Percentiles rank a stretch among this genome's conserved stretches.
Evolutionary conservation across 2,329 filamentous ascomycete genomes (phyloP).

Genomic region (Apiospora saccharicola): DNA sequence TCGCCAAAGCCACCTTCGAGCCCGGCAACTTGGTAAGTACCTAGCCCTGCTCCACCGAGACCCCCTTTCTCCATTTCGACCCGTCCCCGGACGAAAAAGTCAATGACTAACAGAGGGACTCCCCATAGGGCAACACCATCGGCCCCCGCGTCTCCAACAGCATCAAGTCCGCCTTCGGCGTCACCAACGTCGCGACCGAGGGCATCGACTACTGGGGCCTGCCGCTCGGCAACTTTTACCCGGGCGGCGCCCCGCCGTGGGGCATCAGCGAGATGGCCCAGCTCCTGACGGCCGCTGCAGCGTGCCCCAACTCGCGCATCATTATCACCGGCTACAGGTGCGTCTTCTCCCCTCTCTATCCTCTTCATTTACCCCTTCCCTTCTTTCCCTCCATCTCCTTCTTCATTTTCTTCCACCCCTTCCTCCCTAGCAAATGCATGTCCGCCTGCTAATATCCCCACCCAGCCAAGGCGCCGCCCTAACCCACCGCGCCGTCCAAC

Average conservation of each 20-base stretch:
- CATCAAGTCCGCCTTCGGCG: conserved; percentile 38
- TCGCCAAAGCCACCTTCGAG: conserved; percentile 40
- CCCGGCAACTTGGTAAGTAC: conserved; percentile 37
- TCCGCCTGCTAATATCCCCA: background rate
- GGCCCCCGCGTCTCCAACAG: conserved; percentile 38
- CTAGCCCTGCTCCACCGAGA: background rate
- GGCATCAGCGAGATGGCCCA: conserved; percentile 40
- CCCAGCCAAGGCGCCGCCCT: conserved; percentile 47
- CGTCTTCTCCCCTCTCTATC: background rate
- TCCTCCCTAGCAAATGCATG: too few relatives aligned
- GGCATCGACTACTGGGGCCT: conserved; percentile 39
- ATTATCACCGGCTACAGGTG: conserved; percentile 40
- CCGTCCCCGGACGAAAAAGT: background rate
- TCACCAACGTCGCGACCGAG: conserved; percentile 39
- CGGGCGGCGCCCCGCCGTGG: conserved; percentile 40
- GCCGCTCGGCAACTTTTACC: conserved; percentile 40
- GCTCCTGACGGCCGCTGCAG: conserved; percentile 36
- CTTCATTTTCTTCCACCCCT: too few relatives aligned
- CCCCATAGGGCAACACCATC: conserved; percentile 35
- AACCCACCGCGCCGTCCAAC: conserved; percentile 47
- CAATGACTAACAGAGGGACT: background rate
- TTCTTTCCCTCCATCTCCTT: too few relatives aligned
- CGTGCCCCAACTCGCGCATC: conserved; percentile 39
- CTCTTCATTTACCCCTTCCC: background rate
- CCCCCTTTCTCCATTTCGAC: background rate